Evolutionary conservation across 768 basidiomycete species (phyloP).

Genomic region (Mrakia frigida): DNA sequence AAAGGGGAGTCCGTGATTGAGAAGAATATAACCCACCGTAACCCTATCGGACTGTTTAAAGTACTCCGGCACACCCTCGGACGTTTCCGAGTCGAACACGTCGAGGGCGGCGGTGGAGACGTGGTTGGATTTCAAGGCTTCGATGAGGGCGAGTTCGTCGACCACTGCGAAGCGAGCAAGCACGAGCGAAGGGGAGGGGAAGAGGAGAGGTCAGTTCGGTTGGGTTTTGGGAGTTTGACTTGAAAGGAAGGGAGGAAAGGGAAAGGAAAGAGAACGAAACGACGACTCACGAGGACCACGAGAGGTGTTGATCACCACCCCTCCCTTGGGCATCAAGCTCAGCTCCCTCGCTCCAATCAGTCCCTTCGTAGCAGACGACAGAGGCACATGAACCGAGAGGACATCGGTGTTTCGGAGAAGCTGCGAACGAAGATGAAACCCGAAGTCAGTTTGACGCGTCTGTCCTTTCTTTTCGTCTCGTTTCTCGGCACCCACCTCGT

Average conservation of each 20-base stretch:
- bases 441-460: background rate
- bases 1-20: background rate
- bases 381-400: slow-evolving; percentile 59
- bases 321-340: slow-evolving; percentile 54
- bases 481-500: slow-evolving; percentile 10
- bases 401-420: slow-evolving; percentile 56
- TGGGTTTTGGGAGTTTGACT: too few relatives aligned
- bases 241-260: background rate
- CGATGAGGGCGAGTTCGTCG: slow-evolving; percentile 48
- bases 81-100: slow-evolving; percentile 50
- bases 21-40: slow-evolving; percentile 48
- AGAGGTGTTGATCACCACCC: slow-evolving; percentile 63
- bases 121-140: slow-evolving; percentile 48
- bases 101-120: slow-evolving; percentile 62
- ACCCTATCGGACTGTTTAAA: slow-evolving; percentile 10
- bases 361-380: slow-evolving; percentile 52
- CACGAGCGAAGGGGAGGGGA: background rate
- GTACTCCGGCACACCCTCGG: slow-evolving; percentile 13
- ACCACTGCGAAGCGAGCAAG: background rate
- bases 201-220: background rate
- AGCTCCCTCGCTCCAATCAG: slow-evolving; percentile 54
- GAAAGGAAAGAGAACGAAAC: background rate
- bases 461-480: too few relatives aligned
- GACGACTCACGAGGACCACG: slow-evolving; percentile 50
- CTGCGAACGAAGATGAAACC: slow-evolving; percentile 37